Evolutionary conservation across 2,329 filamentous ascomycete genomes (phyloP).

Genomic region (Trematosphaeria pertusa): DNA sequence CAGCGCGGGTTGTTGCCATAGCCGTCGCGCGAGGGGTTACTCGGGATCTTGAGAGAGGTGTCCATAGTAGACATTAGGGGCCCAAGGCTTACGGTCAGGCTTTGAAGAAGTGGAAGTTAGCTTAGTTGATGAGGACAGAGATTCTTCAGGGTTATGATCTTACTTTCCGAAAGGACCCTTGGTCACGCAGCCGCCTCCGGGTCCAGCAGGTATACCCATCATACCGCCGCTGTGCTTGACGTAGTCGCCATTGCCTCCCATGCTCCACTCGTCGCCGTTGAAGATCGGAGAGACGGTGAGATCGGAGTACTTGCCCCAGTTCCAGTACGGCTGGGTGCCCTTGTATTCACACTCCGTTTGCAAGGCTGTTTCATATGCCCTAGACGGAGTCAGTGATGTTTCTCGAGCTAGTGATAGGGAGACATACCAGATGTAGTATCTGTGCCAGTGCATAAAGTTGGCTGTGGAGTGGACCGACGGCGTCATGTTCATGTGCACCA

Average conservation of each 20-base stretch:
- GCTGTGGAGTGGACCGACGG: slow-evolving; percentile 36
- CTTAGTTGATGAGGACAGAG: not conserved
- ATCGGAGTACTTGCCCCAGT: slow-evolving; percentile 60
- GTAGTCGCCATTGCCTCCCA: slow-evolving; percentile 56
- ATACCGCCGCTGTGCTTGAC: slow-evolving; percentile 24
- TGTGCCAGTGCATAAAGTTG: slow-evolving; percentile 50
- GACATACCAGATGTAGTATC: slow-evolving; percentile 49
- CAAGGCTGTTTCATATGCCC: slow-evolving; percentile 51
- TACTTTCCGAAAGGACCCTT: slow-evolving; percentile 59
- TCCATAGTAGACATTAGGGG: slow-evolving; percentile 51
- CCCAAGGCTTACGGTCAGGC: slow-evolving; percentile 52
- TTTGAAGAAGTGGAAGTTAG: slow-evolving; percentile 2
- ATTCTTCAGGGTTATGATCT: not conserved
- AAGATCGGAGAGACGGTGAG: slow-evolving; percentile 59
- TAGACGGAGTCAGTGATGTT: slow-evolving; percentile 2
- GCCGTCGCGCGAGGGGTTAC: slow-evolving; percentile 41
- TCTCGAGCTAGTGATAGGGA: too few species aligned
- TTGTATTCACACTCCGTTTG: slow-evolving; percentile 51
- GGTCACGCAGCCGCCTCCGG: slow-evolving; percentile 63
- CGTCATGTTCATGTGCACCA: slow-evolving; percentile 39
- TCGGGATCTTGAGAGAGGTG: slow-evolving; percentile 32
- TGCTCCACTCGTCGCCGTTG: slow-evolving; percentile 59
- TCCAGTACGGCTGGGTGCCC: slow-evolving; percentile 57
- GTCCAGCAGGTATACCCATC: slow-evolving; percentile 54
- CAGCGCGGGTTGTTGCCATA: slow-evolving; percentile 41